These are phyloP conservation scores for Aegilops umbellulata DNA, from an alignment of 176 grass and related monocot species.

Conservation along the genomic window DNA sequence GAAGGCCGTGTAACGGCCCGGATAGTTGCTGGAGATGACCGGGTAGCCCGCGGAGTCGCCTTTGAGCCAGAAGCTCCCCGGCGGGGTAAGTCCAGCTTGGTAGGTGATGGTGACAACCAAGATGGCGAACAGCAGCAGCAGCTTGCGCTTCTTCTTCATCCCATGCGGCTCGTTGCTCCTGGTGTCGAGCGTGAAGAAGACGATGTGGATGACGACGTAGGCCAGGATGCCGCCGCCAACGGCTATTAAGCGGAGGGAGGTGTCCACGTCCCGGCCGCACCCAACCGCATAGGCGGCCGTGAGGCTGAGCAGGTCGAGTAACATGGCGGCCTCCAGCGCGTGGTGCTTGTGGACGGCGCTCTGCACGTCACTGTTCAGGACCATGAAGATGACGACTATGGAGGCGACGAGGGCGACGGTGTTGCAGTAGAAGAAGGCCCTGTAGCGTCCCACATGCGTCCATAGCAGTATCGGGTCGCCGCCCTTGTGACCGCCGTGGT, in stretches of 20 bases:
- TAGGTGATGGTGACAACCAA: slow-evolving; percentile 24
- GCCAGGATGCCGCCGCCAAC: background rate
- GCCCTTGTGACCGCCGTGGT: background rate
- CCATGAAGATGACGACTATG: slow-evolving; percentile 24
- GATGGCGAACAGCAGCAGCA: slow-evolving; percentile 25
- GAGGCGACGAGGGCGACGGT: slow-evolving; percentile 17
- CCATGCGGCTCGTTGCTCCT: background rate
- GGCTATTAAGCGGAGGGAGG: slow-evolving; percentile 7
- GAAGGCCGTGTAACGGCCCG: slow-evolving; percentile 8
- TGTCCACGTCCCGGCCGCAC: background rate
- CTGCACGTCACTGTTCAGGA: background rate
- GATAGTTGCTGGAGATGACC: slow-evolving; percentile 1
- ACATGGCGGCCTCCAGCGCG: slow-evolving; percentile 10
- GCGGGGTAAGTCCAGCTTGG: slow-evolving; percentile 31
- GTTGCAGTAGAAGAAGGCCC: slow-evolving; percentile 33
- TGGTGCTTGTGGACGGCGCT: background rate
- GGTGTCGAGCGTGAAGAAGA: background rate
- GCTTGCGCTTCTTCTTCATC: slow-evolving; percentile 8
- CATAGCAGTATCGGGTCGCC: slow-evolving; percentile 1
- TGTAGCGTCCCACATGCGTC: background rate
- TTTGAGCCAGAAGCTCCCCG: slow-evolving; percentile 12
- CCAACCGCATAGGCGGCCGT: slow-evolving; percentile 14
- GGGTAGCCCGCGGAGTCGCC: background rate
- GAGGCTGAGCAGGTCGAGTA: slow-evolving; percentile 17
- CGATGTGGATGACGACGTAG: background rate